Conservation (phyloP, 768 basidiomycete genomes). For the Gloeophyllum trabeum region DNA sequence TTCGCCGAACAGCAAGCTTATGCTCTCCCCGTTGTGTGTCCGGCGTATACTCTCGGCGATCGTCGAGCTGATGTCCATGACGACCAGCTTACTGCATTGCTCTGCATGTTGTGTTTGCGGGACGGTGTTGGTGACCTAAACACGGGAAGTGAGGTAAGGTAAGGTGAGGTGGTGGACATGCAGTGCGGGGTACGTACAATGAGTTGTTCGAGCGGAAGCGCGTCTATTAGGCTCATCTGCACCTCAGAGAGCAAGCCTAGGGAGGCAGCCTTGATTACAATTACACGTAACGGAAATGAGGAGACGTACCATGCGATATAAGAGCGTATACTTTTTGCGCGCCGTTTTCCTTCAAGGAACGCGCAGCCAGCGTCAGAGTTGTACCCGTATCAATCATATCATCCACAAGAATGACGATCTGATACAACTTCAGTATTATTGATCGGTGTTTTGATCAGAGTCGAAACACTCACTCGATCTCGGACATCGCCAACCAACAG, state of each 20-base stretch:
- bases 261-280: conserved; percentile 7
- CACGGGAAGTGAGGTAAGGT: conserved; percentile 3
- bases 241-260: conserved; percentile 73
- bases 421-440: conserved; percentile 6
- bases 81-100: conserved; percentile 65
- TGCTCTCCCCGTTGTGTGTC: conserved; percentile 90
- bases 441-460: neutral
- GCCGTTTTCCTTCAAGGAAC: conserved; percentile 82
- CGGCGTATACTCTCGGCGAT: conserved; percentile 94
- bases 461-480: conserved; percentile 51
- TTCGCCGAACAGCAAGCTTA: conserved; percentile 79
- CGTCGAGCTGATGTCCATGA: conserved; percentile 84
- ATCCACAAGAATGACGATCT: conserved; percentile 93
- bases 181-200: conserved; percentile 46
- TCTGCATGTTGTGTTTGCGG: conserved; percentile 66
- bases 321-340: conserved; percentile 80
- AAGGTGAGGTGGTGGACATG: neutral
- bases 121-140: conserved; percentile 93
- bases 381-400: conserved; percentile 97
- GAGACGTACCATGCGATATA: conserved; percentile 74
- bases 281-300: conserved; percentile 10
- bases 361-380: conserved; percentile 78
- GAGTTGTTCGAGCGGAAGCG: conserved; percentile 71
- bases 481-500: conserved; percentile 89
- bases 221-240: conserved; percentile 53